Evolutionary conservation across 495 filamentous ascomycete species (phyloP), one percentile per base, ranked within the genome.

Genomic region (Astrothelium subdiscretum): DNA sequence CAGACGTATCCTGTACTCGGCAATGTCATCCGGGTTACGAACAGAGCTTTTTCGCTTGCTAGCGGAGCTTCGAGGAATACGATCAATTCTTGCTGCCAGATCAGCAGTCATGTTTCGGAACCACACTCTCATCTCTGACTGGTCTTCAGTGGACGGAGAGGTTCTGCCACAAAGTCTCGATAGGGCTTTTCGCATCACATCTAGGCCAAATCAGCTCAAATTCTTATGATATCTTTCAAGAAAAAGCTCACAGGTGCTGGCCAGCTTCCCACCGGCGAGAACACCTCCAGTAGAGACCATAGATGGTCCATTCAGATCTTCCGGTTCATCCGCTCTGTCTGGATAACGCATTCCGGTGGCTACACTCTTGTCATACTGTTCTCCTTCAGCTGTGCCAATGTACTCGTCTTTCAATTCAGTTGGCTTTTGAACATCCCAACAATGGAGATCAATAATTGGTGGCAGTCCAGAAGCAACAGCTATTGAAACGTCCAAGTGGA

Each of bases 331-430:
- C 29, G 48, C 48, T 54, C 48, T 54, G 24, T 54, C 48, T 27
- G 22, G 48, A 29, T 27, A 26, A 24, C 48, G 48, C 3, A 27
- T 54, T 29, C 48, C 24, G 6, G 20, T 29, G 29, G 48, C 24
- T 15, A 54, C 24, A 54, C 6, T 29, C 20, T 29, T 26, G 24
- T 54, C 48, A 29, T 54, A 54, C 24, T 54, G 22, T 26, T 10
- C 48, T 54, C 64, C 64, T 13, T 54, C 58, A 27, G 31, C 26
- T 22, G 62, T 67, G 20, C 65, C 65, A 31, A 67, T 60, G 35
- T 61, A 59, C 42, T 67, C 62, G 29, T 67, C 65, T 60, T 64
- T 64, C 31, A 67, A 59, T 48, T 67, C 65, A 8, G 61, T 57
- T 22, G 64, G 65, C 38, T 31, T 52, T 40, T 48, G 35, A 18